phyloP scores from a whole-genome alignment of 2,329 filamentous ascomycete genomes.

The Aspergillus sp. region DNA sequence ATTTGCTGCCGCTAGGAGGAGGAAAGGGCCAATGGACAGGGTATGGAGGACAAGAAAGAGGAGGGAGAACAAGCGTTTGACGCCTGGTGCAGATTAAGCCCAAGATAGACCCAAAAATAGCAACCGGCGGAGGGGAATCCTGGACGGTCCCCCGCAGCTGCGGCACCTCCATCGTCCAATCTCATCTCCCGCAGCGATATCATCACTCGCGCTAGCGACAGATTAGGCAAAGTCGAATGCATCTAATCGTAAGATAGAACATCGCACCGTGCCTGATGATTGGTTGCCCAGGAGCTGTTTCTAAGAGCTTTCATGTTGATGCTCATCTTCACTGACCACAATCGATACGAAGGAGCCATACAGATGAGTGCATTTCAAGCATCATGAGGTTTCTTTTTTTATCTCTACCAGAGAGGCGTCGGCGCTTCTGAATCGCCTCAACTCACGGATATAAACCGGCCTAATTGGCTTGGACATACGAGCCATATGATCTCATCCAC shows the following conservation, averaged over 20 bases:
- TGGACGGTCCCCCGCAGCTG: background rate
- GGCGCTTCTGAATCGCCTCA: background rate
- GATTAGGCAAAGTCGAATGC: background rate
- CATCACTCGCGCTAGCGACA: background rate
- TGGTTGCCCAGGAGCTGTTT: too few species aligned
- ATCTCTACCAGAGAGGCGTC: background rate
- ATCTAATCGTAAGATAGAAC: background rate
- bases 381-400: background rate
- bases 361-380: too few species aligned
- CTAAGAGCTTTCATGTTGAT: too few species aligned
- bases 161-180: background rate
- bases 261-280: background rate
- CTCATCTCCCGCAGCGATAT: background rate
- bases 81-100: background rate
- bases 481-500: too few species aligned
- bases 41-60: background rate
- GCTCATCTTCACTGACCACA: too few species aligned
- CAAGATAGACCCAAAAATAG: constrained; percentile 7
- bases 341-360: too few species aligned
- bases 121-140: background rate
- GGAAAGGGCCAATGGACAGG: background rate
- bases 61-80: background rate
- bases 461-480: background rate
- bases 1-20: background rate
- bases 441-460: background rate